These are phyloP conservation scores for Pseudogymnoascus sp. DNA, from an alignment of 2,329 filamentous ascomycete species.

Conservation along the genomic window DNA sequence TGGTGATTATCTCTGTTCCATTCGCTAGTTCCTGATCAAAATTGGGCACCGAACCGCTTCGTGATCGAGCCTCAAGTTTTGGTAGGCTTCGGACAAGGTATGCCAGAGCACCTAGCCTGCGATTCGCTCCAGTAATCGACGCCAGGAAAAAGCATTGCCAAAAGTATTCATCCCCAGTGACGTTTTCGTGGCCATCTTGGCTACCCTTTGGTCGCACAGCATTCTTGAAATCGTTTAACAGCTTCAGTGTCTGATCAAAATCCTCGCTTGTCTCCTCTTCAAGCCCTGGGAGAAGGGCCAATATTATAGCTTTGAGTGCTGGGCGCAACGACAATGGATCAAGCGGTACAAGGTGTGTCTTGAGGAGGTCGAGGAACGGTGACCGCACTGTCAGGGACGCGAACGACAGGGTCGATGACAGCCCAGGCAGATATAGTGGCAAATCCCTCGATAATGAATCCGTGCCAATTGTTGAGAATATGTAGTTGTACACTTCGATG, in stretches of 20 bases:
- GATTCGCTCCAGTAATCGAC: conserved; percentile 79
- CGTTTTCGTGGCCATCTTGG: conserved; percentile 43
- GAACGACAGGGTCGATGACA: conserved; percentile 85
- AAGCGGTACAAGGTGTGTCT: conserved; percentile 69
- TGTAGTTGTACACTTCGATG: conserved; percentile 83
- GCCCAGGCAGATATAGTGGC: conserved; percentile 79
- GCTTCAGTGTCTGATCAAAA: conserved; percentile 77
- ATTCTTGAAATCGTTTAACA: conserved; percentile 71
- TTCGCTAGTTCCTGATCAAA: conserved; percentile 18
- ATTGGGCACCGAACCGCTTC: conserved; percentile 12
- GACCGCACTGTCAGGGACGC: conserved; percentile 87
- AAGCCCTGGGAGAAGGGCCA: conserved; percentile 82
- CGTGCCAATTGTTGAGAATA: conserved; percentile 79
- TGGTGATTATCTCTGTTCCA: conserved; percentile 57
- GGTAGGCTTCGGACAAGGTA: conserved; percentile 78
- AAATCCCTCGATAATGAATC: conserved; percentile 77
- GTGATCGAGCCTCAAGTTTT: conserved; percentile 47
- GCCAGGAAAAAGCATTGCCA: conserved; percentile 98
- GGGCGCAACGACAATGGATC: conserved; percentile 68
- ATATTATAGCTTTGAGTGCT: conserved; percentile 80
- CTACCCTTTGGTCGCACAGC: conserved; percentile 51
- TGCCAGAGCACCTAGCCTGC: conserved; percentile 78
- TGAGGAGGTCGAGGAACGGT: conserved; percentile 75
- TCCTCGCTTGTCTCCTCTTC: conserved; percentile 97
- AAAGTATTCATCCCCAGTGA: conserved; percentile 74